Conservation (phyloP, 2,329 filamentous ascomycete genomes). For the Epichloe typhina region DNA sequence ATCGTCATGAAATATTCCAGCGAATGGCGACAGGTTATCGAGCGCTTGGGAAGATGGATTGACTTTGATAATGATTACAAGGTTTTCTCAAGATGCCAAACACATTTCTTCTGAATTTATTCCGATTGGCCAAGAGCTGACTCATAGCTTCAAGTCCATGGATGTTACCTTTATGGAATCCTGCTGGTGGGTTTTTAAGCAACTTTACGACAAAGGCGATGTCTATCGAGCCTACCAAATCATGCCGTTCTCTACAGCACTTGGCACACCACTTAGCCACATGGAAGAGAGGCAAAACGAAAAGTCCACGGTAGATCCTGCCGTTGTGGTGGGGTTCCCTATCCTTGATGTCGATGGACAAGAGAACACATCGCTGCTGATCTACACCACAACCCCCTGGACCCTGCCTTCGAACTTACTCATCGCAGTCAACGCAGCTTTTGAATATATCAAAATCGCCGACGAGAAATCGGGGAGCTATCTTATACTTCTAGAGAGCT, state of each 20-base stretch:
- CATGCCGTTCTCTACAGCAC: slow-evolving; percentile 63
- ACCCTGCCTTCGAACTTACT: slow-evolving; percentile 66
- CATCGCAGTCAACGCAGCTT: slow-evolving; percentile 60
- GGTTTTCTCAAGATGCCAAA: slow-evolving; percentile 18
- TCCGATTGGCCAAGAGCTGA: background rate
- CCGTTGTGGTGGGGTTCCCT: slow-evolving; percentile 59
- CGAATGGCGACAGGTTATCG: slow-evolving; percentile 71
- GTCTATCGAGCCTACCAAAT: slow-evolving; percentile 63
- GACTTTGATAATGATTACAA: slow-evolving; percentile 75
- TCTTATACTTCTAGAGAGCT: slow-evolving; percentile 55
- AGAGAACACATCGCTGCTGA: slow-evolving; percentile 42
- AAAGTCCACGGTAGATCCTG: slow-evolving; percentile 61
- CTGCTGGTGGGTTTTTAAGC: slow-evolving; percentile 68
- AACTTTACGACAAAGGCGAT: slow-evolving; percentile 56
- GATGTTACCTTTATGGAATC: slow-evolving; percentile 65
- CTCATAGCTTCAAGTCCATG: slow-evolving; percentile 43
- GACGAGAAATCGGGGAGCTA: slow-evolving; percentile 53
- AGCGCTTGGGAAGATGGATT: slow-evolving; percentile 60
- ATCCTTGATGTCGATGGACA: slow-evolving; percentile 48
- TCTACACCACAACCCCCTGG: slow-evolving; percentile 61
- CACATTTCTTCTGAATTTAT: background rate
- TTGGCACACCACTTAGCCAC: slow-evolving; percentile 62
- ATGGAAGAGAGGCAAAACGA: slow-evolving; percentile 67
- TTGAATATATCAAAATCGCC: slow-evolving; percentile 63
- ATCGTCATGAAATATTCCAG: slow-evolving; percentile 76